Evolutionary conservation across 257 asterid species (phyloP).

Genomic region (Nicotiana knightiana): DNA sequence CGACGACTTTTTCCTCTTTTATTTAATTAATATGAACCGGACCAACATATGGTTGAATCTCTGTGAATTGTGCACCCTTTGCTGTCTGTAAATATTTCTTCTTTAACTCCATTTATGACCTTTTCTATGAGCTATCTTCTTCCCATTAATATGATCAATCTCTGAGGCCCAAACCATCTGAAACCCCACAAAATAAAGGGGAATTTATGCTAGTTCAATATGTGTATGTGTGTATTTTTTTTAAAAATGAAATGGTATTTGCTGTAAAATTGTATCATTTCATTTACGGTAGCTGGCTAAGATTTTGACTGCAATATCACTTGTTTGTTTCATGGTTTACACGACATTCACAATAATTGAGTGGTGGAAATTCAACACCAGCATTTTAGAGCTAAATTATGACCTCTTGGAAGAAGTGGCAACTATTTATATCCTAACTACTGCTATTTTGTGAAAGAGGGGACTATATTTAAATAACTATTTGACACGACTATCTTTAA

Average conservation of each 20-base stretch:
- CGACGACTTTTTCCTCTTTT: neutral
- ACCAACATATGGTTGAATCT: neutral
- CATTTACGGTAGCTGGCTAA: neutral
- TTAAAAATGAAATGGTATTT: neutral
- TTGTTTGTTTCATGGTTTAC: neutral
- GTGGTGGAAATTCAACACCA: neutral
- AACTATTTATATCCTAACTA: neutral
- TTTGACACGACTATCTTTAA: neutral
- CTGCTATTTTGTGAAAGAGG: neutral
- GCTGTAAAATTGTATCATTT: neutral
- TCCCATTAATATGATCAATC: neutral
- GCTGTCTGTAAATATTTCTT: neutral
- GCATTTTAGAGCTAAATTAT: neutral
- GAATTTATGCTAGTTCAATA: neutral
- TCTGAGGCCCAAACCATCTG: neutral
- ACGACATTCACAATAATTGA: neutral
- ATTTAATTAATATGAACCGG: neutral
- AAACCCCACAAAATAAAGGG: neutral
- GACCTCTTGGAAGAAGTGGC: neutral
- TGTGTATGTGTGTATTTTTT: neutral
- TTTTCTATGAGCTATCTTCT: neutral
- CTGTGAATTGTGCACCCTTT: neutral
- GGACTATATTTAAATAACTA: neutral
- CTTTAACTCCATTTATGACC: neutral
- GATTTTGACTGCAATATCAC: neutral